Evolutionary conservation across 2,329 filamentous ascomycete genomes (phyloP).

Genomic region (Chaetomiaceae sp.): DNA sequence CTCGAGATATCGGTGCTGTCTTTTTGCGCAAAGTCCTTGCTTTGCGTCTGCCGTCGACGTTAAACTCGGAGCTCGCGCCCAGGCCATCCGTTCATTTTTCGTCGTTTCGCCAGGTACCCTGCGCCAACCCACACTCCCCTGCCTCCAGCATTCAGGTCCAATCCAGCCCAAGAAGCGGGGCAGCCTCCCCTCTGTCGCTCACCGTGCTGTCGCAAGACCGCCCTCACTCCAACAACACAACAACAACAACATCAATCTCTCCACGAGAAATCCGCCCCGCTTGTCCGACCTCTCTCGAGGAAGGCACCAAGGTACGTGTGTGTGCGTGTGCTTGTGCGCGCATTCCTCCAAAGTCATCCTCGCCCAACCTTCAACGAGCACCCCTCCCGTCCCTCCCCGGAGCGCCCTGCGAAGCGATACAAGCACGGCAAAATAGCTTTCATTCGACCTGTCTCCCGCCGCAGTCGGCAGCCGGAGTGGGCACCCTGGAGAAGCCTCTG

Average conservation of each 20-base stretch:
- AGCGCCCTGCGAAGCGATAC: no score
- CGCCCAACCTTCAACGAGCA: neutral
- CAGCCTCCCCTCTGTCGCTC: constrained; percentile 7
- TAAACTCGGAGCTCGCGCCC: neutral
- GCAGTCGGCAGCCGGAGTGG: neutral
- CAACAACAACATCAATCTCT: neutral
- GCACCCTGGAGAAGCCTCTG: neutral
- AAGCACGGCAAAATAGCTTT: neutral
- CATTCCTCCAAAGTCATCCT: neutral
- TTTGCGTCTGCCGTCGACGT: neutral
- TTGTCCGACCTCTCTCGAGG: neutral
- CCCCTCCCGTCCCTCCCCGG: neutral
- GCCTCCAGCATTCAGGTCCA: no score
- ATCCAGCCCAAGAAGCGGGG: constrained; percentile 18
- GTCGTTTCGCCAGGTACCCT: neutral
- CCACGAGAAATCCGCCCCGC: neutral
- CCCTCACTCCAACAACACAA: constrained; percentile 5
- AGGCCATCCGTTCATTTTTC: constrained; percentile 16
- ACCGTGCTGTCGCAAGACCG: constrained; percentile 11
- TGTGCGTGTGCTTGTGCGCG: neutral
- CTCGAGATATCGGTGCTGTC: neutral
- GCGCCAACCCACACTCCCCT: no score
- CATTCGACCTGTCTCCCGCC: neutral
- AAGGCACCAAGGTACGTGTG: neutral
- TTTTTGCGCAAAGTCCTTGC: neutral